Evolutionary conservation across 495 filamentous ascomycete species (phyloP), one percentile per base, ranked within the genome.

Genomic region (Aspergillus ostianus): DNA sequence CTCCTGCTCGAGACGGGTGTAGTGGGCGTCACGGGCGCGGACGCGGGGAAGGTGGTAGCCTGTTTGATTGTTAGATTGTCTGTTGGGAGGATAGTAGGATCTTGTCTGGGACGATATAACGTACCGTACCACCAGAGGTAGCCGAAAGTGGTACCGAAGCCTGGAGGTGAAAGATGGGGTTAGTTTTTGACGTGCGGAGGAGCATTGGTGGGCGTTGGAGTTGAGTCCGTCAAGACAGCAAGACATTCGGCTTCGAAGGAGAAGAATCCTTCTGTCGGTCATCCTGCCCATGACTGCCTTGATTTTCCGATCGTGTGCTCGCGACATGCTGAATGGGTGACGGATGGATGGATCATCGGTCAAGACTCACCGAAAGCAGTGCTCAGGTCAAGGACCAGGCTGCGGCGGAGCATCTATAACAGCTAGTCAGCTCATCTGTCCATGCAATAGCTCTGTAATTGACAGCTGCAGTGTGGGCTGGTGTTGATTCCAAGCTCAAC

Each of bases 41-140:
- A 90, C 85, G 52, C 82, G 80, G 62, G 90, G 90, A 51, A 92
- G 82, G 79, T 93, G 90, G 78, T 86, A 92, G 70, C 90, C 88
- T 89, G 59, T 63, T 60, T 64, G 32, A 29, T 6, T 15, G 46
- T 44, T 27, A 51, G 45, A n/a, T 30, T 7, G 20, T 49, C 7
- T 26, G 9, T 6, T 17, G 36, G 46, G 36, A 27, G 58, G 20
- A 52, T 12, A 50, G 51, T 46, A 54, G 36, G 47, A 45, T 36
- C 23, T 26, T 26, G 23, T 26, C 23, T 26, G n/a, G n/a, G 57
- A 56, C 51, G 49, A 27, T 75, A 88, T 32, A 32, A 32, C 85
- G 61, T 85, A 88, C 85, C 88, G 77, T 91, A 93, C 90, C 90
- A 93, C 76, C 81, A 93, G 71, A 85, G 79, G 76, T 89, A 92